phyloP scores from a whole-genome alignment of 2,329 filamentous ascomycete species.

The Beauveria rudraprayagi region DNA sequence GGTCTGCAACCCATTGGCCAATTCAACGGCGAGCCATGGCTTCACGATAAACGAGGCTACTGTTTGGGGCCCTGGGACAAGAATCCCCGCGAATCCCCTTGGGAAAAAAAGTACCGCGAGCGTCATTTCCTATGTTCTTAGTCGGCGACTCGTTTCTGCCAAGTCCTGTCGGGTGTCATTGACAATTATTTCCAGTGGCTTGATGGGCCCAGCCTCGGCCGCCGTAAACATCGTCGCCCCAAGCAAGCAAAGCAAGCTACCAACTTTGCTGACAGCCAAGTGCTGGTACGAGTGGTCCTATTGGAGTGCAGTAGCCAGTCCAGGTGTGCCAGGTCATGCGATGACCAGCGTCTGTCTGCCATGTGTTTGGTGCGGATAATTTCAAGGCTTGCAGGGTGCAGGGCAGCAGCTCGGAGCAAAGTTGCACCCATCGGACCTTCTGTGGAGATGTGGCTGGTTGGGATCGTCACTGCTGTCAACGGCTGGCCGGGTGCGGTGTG shows the following conservation, averaged over 20 bases:
- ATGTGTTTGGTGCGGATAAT: not conserved
- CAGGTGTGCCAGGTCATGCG: not conserved
- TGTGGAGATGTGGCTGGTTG: constrained; percentile 5
- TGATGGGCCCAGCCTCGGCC: not conserved
- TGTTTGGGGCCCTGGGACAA: too few species aligned
- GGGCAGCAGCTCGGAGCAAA: not conserved
- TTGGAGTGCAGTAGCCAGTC: not conserved
- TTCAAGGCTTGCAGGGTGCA: not conserved
- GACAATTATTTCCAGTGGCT: constrained; percentile 7
- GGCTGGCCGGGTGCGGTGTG: constrained; percentile 9
- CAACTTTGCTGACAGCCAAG: not conserved
- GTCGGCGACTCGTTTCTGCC: too few species aligned
- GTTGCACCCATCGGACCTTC: constrained; percentile 10
- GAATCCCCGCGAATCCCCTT: too few species aligned
- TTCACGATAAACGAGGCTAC: too few species aligned
- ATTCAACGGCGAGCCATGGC: too few species aligned
- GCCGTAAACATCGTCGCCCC: not conserved
- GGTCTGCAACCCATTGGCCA: too few species aligned
- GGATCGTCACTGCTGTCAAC: constrained; percentile 10
- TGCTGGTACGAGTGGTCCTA: not conserved
- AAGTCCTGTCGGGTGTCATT: too few species aligned
- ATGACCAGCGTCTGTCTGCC: not conserved
- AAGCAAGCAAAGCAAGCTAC: not conserved
- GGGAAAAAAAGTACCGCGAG: too few species aligned
- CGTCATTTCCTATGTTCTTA: too few species aligned